Percentiles rank a stretch among this genome's conserved stretches.
Conservation (phyloP, 345 rosid species). For the Ceriops zippeliana region DNA sequence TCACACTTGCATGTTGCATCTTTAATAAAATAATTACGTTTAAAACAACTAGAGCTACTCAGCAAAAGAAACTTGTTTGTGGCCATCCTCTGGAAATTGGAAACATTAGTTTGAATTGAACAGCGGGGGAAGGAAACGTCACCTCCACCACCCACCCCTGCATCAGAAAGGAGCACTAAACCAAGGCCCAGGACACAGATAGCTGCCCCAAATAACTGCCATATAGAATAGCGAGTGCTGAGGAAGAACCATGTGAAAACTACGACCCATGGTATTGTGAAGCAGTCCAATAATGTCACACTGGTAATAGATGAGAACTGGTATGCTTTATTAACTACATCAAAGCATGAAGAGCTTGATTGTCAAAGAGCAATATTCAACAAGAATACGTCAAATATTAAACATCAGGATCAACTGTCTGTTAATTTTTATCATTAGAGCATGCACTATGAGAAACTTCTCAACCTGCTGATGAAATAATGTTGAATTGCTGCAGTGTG, state of each 20-base stretch:
- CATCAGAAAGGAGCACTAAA: conserved; percentile 54
- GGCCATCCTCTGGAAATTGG: not conserved
- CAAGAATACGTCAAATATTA: not conserved
- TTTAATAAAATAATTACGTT: too few relatives aligned
- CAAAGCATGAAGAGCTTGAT: conserved; percentile 4
- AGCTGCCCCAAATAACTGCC: conserved; percentile 53
- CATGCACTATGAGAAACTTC: not conserved
- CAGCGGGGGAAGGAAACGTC: not conserved
- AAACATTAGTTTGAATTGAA: not conserved
- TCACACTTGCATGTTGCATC: too few relatives aligned
- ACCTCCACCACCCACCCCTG: conserved; percentile 60
- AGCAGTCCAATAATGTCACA: conserved; percentile 58
- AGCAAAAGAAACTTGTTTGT: not conserved
- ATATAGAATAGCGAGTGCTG: conserved; percentile 45
- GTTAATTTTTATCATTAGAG: not conserved
- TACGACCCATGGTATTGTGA: conserved; percentile 51
- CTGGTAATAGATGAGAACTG: conserved; percentile 61
- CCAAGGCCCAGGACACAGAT: conserved; percentile 55
- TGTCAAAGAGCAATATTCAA: not conserved
- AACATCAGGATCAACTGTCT: not conserved
- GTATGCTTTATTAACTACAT: conserved; percentile 59
- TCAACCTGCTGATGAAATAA: not conserved
- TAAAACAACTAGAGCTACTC: not conserved
- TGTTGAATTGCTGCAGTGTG: not conserved
- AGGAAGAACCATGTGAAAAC: conserved; percentile 50